A percentile compares a stretch with the other conserved stretches of the same genome.
Evolutionary conservation across 768 basidiomycete species (phyloP).

Genomic region (Russula dissimulans): DNA sequence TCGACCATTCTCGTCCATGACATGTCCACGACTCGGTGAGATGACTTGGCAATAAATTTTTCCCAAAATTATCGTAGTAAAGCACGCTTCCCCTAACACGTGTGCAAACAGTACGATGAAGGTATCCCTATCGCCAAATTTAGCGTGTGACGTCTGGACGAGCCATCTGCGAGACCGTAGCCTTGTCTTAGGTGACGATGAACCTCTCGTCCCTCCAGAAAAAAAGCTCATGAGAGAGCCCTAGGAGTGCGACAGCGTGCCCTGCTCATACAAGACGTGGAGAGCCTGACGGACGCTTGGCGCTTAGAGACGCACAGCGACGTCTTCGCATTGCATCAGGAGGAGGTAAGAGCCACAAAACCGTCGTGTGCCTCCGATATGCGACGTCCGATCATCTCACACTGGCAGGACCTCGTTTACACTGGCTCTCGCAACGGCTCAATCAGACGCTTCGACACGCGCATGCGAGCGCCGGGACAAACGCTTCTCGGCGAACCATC

Average conservation of each 20-base stretch:
- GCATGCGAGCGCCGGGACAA: constrained; percentile 23
- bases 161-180: constrained; percentile 40
- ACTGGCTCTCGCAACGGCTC: constrained; percentile 43
- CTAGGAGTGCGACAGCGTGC: constrained; percentile 48
- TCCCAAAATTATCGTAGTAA: too few relatives aligned
- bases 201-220: background rate
- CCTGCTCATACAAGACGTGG: constrained; percentile 44
- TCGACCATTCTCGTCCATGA: constrained; percentile 9
- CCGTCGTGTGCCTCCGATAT: background rate
- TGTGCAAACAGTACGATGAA: background rate
- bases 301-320: constrained; percentile 49
- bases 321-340: constrained; percentile 50
- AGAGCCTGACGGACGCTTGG: constrained; percentile 28
- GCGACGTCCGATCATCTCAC: background rate
- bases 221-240: constrained; percentile 2
- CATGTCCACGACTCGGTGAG: constrained; percentile 7
- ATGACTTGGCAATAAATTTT: background rate
- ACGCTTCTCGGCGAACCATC: constrained; percentile 35
- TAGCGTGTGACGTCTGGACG: constrained; percentile 46
- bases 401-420: constrained; percentile 16
- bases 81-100: background rate
- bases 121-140: background rate
- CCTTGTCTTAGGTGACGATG: constrained; percentile 44
- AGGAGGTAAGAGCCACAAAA: constrained; percentile 31
- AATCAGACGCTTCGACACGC: constrained; percentile 47